Evolutionary conservation across 192 early-diverging fungal genomes (phyloP).

Genomic region (Rhizoclosmatium sp.): DNA sequence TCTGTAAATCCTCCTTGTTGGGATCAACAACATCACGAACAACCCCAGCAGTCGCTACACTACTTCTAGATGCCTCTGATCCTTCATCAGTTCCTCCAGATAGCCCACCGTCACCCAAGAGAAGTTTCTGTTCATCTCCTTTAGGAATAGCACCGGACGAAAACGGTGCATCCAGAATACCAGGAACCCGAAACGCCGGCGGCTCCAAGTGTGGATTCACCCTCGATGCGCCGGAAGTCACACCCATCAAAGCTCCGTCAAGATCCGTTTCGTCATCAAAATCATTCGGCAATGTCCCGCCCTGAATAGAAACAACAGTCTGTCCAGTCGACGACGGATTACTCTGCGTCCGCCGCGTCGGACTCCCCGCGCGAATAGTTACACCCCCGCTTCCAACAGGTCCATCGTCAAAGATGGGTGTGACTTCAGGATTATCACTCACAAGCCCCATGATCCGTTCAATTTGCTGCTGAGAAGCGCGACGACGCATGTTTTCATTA

Average conservation of each 20-base stretch:
- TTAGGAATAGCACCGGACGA: constrained; percentile 46
- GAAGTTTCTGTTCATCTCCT: constrained; percentile 47
- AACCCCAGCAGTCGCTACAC: too few species aligned
- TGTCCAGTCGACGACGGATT: not conserved
- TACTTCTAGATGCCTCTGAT: too few species aligned
- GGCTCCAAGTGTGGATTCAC: constrained; percentile 52
- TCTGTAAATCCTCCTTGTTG: constrained; percentile 49
- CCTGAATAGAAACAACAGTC: not conserved
- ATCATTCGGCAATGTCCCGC: not conserved
- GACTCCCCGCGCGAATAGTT: not conserved
- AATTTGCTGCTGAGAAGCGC: constrained; percentile 8
- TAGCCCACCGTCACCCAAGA: not conserved
- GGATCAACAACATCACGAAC: constrained; percentile 19
- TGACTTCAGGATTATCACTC: constrained; percentile 13
- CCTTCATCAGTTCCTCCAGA: not conserved
- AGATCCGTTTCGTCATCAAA: constrained; percentile 14
- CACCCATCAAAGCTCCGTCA: not conserved
- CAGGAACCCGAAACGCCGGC: constrained; percentile 57
- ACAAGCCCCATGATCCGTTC: constrained; percentile 22
- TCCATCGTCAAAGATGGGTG: constrained; percentile 9
- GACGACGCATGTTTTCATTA: not conserved
- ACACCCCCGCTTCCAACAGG: not conserved
- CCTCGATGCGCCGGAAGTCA: not conserved
- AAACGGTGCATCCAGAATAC: constrained; percentile 58
- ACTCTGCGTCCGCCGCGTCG: not conserved